Percentiles rank a stretch among this genome's conserved stretches.
phyloP scores from a whole-genome alignment of 495 filamentous ascomycete species.

The Apodospora peruviana region DNA sequence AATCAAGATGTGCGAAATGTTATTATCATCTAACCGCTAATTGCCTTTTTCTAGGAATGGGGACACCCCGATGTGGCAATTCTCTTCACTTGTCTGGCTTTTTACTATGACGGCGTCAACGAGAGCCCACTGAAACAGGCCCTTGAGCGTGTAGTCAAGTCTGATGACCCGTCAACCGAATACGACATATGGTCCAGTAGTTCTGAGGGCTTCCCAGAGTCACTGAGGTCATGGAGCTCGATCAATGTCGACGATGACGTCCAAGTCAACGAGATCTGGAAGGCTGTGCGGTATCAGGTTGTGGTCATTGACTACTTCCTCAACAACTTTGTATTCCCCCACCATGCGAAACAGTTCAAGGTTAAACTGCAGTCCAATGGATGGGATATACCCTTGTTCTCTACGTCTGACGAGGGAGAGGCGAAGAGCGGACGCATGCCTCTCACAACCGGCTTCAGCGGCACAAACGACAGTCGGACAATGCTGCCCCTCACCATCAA shows the following conservation, averaged over 20 bases:
- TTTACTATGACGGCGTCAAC: slow-evolving; percentile 46
- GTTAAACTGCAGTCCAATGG: slow-evolving; percentile 48
- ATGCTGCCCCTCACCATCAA: slow-evolving; percentile 48
- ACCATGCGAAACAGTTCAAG: slow-evolving; percentile 47
- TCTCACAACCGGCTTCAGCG: slow-evolving; percentile 49
- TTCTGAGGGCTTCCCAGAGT: slow-evolving; percentile 31
- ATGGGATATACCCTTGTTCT: slow-evolving; percentile 46
- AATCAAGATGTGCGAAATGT: too few species aligned
- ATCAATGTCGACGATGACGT: slow-evolving; percentile 47
- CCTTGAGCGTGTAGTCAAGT: slow-evolving; percentile 36
- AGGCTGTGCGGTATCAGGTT: slow-evolving; percentile 27
- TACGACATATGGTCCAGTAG: slow-evolving; percentile 43
- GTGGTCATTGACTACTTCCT: slow-evolving; percentile 46
- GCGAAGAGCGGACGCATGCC: slow-evolving; percentile 1
- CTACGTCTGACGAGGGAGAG: background rate
- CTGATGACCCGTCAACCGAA: slow-evolving; percentile 45
- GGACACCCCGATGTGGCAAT: slow-evolving; percentile 54
- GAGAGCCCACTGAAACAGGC: slow-evolving; percentile 33
- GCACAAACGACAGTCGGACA: slow-evolving; percentile 46
- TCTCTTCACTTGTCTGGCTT: slow-evolving; percentile 46
- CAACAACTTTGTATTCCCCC: slow-evolving; percentile 51
- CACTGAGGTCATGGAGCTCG: slow-evolving; percentile 37
- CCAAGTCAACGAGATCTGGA: slow-evolving; percentile 40
- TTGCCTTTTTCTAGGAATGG: too few species aligned
- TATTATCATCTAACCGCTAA: too few species aligned